These are phyloP conservation scores for Thyridium curvatum DNA, from an alignment of 2,329 filamentous ascomycete genomes.

Conservation along the genomic window DNA sequence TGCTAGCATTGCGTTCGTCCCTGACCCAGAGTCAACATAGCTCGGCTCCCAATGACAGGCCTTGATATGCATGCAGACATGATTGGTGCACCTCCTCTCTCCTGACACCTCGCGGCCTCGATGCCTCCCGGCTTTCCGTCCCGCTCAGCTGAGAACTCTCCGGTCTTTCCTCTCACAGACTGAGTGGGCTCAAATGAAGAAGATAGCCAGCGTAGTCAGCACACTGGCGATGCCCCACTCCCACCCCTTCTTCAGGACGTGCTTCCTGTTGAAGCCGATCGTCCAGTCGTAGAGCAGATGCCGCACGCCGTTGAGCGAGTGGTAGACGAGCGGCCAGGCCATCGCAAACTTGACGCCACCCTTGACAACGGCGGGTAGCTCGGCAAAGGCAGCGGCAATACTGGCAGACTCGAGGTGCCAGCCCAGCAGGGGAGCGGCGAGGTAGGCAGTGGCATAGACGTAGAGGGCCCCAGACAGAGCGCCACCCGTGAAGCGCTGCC, in stretches of 20 bases:
- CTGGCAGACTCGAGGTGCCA: slow-evolving; percentile 54
- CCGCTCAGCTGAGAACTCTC: too few species aligned
- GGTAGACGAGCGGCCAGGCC: slow-evolving; percentile 55
- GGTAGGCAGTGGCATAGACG: slow-evolving; percentile 73
- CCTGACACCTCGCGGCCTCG: too few species aligned
- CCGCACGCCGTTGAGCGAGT: slow-evolving; percentile 48
- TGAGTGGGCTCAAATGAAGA: slow-evolving; percentile 26
- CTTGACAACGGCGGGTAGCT: slow-evolving; percentile 53
- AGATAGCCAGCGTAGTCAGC: slow-evolving; percentile 37
- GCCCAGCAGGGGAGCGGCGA: slow-evolving; percentile 68
- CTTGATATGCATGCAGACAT: too few species aligned
- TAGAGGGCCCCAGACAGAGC: slow-evolving; percentile 70
- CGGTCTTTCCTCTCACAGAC: slow-evolving; percentile 1
- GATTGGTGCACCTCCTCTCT: too few species aligned
- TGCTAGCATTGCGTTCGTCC: too few species aligned
- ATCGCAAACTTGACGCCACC: slow-evolving; percentile 47
- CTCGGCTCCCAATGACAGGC: too few species aligned
- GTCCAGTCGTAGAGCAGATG: slow-evolving; percentile 48
- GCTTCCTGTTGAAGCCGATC: slow-evolving; percentile 41
- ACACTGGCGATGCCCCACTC: slow-evolving; percentile 40
- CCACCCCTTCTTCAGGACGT: slow-evolving; percentile 39
- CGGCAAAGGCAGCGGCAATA: slow-evolving; percentile 54
- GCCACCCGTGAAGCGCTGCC: slow-evolving; percentile 81
- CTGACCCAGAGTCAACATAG: too few species aligned
- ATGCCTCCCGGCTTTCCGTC: too few species aligned